Conservation (phyloP, 352 stramenopile species). For the Globisporangium paroecandrum region DNA sequence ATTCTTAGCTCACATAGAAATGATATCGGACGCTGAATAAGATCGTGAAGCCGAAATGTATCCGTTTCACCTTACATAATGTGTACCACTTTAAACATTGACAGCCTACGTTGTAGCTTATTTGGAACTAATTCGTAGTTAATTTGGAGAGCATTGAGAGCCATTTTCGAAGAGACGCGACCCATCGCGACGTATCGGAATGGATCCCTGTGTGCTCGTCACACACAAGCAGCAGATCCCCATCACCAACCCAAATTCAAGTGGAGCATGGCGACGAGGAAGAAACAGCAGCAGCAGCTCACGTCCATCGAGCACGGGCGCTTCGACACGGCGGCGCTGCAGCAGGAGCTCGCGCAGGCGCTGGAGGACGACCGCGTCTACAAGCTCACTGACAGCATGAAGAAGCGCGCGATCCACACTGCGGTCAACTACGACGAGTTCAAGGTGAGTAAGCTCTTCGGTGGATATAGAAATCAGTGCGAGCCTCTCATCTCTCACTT, state of each 20-base stretch:
- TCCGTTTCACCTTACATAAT: neutral
- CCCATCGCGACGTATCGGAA: neutral
- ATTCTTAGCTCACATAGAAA: slow-evolving; percentile 5
- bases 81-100: neutral
- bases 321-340: slow-evolving; percentile 72
- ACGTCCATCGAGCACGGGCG: slow-evolving; percentile 75
- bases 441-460: slow-evolving; percentile 35
- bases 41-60: slow-evolving; percentile 9
- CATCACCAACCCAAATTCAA: neutral
- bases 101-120: neutral
- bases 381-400: slow-evolving; percentile 82
- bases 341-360: slow-evolving; percentile 65
- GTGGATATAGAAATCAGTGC: neutral
- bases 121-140: neutral
- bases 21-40: slow-evolving; percentile 3
- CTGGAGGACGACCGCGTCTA: slow-evolving; percentile 82
- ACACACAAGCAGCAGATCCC: neutral
- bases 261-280: slow-evolving; percentile 26
- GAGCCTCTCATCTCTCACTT: neutral
- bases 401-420: slow-evolving; percentile 86
- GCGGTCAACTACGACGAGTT: slow-evolving; percentile 85
- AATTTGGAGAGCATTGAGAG: neutral
- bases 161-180: slow-evolving; percentile 5
- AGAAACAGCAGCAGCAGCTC: slow-evolving; percentile 25
- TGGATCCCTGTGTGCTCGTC: neutral